phyloP scores from a whole-genome alignment of 2,329 filamentous ascomycete genomes.

The Calonectria henricotiae region DNA sequence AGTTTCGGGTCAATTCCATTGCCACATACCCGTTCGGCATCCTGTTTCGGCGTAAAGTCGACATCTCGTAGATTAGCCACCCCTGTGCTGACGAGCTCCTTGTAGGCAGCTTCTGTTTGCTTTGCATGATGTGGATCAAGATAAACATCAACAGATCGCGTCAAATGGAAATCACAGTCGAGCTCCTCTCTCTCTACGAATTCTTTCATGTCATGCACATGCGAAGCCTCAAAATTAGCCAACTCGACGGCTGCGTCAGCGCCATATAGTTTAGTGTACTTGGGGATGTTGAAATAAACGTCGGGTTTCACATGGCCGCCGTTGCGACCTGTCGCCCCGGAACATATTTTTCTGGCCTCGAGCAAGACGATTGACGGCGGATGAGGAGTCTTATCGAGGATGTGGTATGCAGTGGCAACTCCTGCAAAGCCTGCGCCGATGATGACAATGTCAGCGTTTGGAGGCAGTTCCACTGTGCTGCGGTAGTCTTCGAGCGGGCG shows the following conservation, averaged over 20 bases:
- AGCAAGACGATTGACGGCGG: constrained; percentile 54
- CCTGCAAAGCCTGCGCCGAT: constrained; percentile 53
- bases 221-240: constrained; percentile 46
- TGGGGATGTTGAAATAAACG: constrained; percentile 43
- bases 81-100: constrained; percentile 14
- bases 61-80: constrained; percentile 27
- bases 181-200: constrained; percentile 53
- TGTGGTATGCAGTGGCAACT: constrained; percentile 63
- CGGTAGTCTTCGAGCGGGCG: constrained; percentile 34
- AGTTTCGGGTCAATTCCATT: neutral
- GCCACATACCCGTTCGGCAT: constrained; percentile 37
- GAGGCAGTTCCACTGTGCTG: constrained; percentile 54
- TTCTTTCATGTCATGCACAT: constrained; percentile 55
- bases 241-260: constrained; percentile 43
- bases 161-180: constrained; percentile 42
- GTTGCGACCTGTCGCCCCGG: constrained; percentile 59
- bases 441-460: constrained; percentile 62
- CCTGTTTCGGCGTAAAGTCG: constrained; percentile 19
- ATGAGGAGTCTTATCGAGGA: constrained; percentile 46
- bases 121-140: constrained; percentile 50
- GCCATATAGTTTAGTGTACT: constrained; percentile 43
- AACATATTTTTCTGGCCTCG: constrained; percentile 56
- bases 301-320: constrained; percentile 52
- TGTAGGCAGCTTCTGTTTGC: constrained; percentile 31
- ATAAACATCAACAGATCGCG: constrained; percentile 60